These are phyloP conservation scores for Solanum hybrid DNA, from an alignment of 305 asterid species.

Conservation along the genomic window DNA sequence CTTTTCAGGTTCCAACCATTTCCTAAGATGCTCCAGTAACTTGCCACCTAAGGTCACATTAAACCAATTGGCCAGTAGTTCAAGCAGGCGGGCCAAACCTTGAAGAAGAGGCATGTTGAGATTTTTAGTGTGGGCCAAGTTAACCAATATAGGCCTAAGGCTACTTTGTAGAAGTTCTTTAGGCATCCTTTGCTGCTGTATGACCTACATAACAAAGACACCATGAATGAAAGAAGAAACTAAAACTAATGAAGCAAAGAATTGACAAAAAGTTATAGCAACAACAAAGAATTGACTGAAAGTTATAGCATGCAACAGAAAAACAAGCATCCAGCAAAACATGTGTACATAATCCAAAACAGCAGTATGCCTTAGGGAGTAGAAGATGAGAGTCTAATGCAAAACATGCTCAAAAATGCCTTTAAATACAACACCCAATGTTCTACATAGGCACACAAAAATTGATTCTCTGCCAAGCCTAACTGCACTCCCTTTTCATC, in stretches of 20 bases:
- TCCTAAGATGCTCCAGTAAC: constrained; percentile 94
- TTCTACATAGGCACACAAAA: background rate
- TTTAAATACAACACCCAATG: background rate
- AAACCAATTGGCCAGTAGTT: constrained; percentile 96
- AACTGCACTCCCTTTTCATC: background rate
- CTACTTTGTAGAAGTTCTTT: constrained; percentile 99
- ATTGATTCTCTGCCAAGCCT: background rate
- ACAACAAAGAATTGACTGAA: background rate
- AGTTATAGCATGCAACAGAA: background rate
- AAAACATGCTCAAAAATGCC: background rate
- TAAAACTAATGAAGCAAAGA: background rate
- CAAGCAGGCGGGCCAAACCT: constrained; percentile 98
- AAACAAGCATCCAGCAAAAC: background rate
- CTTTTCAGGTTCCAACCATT: constrained; percentile 99
- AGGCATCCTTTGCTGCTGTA: constrained; percentile 95
- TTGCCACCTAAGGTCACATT: constrained; percentile 98
- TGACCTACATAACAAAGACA: constrained; percentile 45
- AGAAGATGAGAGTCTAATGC: background rate
- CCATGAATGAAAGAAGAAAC: background rate
- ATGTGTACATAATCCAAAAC: background rate
- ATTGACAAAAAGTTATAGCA: background rate
- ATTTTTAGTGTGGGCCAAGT: constrained; percentile 96
- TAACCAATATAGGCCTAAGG: constrained; percentile 95
- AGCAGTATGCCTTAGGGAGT: background rate
- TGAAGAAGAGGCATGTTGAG: constrained; percentile 98